These are phyloP conservation scores for Podospora appendiculata DNA, from an alignment of 495 filamentous ascomycete species.

Conservation along the genomic window DNA sequence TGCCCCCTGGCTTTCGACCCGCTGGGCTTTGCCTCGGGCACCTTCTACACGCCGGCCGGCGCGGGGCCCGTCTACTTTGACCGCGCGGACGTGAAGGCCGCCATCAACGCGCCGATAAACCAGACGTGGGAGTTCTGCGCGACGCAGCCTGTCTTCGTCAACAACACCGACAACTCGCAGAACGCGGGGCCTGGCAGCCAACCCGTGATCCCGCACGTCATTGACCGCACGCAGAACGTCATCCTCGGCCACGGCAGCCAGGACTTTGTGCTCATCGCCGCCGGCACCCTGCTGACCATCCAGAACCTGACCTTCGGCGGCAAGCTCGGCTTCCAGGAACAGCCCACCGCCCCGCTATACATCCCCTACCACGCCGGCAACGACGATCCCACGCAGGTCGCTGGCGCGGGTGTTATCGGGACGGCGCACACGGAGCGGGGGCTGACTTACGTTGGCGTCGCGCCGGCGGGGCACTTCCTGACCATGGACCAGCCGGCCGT, in stretches of 20 bases:
- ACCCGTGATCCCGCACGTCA: conserved; percentile 57
- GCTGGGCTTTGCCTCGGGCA: conserved; percentile 61
- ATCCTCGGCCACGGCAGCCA: conserved; percentile 64
- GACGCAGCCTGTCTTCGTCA: conserved; percentile 45
- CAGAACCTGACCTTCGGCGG: conserved; percentile 86
- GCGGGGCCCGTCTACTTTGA: conserved; percentile 65
- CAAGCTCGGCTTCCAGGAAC: conserved; percentile 55
- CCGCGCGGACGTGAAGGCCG: conserved; percentile 63
- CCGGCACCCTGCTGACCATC: conserved; percentile 65
- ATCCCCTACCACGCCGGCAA: conserved; percentile 52
- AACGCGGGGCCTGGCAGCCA: conserved; percentile 46
- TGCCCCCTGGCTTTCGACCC: conserved; percentile 70
- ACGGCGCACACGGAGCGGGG: conserved; percentile 29
- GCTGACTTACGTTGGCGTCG: conserved; percentile 26
- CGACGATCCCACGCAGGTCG: conserved; percentile 6
- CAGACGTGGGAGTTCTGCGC: conserved; percentile 57
- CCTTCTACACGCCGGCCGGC: conserved; percentile 43
- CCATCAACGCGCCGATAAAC: conserved; percentile 58
- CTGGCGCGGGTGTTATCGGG: conserved; percentile 26
- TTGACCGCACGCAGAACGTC: conserved; percentile 62
- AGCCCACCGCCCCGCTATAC: conserved; percentile 53
- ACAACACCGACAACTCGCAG: conserved; percentile 39
- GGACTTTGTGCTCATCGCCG: conserved; percentile 54
- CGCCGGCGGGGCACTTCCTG: conserved; percentile 27
- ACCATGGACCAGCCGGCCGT: conserved; percentile 27